phyloP scores from a whole-genome alignment of 371 early-diverging fungal genomes.

The Zopfochytrium polystomum region DNA sequence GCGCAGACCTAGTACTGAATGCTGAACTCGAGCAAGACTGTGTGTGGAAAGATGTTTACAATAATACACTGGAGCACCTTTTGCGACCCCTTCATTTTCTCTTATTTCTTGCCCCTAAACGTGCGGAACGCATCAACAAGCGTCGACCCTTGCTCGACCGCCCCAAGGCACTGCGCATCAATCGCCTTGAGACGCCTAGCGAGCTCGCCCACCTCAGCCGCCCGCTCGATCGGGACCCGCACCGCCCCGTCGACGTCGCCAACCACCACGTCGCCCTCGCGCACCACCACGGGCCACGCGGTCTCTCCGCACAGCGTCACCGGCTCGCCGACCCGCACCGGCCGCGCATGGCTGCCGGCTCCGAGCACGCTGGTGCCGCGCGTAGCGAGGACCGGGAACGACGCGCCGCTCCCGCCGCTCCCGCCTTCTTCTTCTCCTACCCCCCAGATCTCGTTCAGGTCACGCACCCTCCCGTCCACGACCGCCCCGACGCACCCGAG shows the following conservation, averaged over 20 bases:
- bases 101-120: too few species aligned
- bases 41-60: too few species aligned
- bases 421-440: too few species aligned
- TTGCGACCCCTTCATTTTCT: too few species aligned
- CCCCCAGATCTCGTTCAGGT: conserved; percentile 69
- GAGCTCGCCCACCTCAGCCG: conserved; percentile 53
- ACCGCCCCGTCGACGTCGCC: conserved; percentile 80
- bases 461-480: conserved; percentile 73
- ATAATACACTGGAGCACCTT: too few species aligned
- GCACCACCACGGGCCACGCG: conserved; percentile 49
- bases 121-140: conserved; percentile 69
- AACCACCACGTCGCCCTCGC: conserved; percentile 64
- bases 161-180: conserved; percentile 66
- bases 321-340: conserved; percentile 60
- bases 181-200: conserved; percentile 55
- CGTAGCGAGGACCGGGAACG: conserved; percentile 67
- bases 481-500: conserved; percentile 65
- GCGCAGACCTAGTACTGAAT: too few species aligned
- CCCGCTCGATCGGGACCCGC: conserved; percentile 56
- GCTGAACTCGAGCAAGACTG: too few species aligned
- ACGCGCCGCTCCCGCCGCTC: too few species aligned
- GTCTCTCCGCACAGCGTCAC: conserved; percentile 51
- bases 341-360: conserved; percentile 64
- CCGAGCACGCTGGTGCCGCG: conserved; percentile 63
- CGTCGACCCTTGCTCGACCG: conserved; percentile 52